A percentile compares a stretch with the other conserved stretches of the same genome.
phyloP scores from a whole-genome alignment of 148 eudicot species.

The Diospyros kaki region DNA sequence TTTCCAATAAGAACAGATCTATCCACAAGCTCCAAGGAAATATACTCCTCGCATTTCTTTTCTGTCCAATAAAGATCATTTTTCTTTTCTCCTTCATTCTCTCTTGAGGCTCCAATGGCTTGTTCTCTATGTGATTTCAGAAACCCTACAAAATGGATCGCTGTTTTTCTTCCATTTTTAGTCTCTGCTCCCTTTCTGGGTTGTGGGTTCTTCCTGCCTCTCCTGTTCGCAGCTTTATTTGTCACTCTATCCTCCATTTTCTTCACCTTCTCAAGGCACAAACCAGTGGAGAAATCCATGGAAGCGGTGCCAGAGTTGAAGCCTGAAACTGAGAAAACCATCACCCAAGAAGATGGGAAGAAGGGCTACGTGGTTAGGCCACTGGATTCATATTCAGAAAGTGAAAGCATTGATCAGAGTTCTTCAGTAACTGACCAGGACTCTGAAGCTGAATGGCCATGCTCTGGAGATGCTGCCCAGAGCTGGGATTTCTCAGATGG shows the following conservation, averaged over 20 bases:
- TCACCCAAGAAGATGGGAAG: neutral
- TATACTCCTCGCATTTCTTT: slow-evolving; percentile 7
- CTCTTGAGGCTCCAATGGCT: slow-evolving; percentile 30
- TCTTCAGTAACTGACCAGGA: slow-evolving; percentile 47
- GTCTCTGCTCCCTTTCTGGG: slow-evolving; percentile 22
- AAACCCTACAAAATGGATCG: slow-evolving; percentile 35
- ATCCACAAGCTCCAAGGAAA: neutral
- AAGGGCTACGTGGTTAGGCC: slow-evolving; percentile 16
- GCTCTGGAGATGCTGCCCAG: slow-evolving; percentile 18
- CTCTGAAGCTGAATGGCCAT: slow-evolving; percentile 47
- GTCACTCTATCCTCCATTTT: slow-evolving; percentile 24
- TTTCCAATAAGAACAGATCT: neutral
- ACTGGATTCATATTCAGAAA: slow-evolving; percentile 43
- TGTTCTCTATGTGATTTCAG: slow-evolving; percentile 27
- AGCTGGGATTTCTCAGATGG: slow-evolving; percentile 43
- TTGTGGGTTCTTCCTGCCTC: slow-evolving; percentile 22
- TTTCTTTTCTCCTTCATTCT: neutral
- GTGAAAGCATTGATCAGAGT: slow-evolving; percentile 37
- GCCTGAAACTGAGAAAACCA: neutral
- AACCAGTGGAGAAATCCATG: slow-evolving; percentile 15
- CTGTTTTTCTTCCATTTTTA: slow-evolving; percentile 27
- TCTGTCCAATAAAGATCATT: neutral
- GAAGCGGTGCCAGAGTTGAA: neutral
- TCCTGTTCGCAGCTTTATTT: slow-evolving; percentile 31
- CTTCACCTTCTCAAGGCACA: slow-evolving; percentile 25